Base-by-base conservation (phyloP, 2,329 filamentous ascomycete species). In the Colletotrichum cereale region DNA sequence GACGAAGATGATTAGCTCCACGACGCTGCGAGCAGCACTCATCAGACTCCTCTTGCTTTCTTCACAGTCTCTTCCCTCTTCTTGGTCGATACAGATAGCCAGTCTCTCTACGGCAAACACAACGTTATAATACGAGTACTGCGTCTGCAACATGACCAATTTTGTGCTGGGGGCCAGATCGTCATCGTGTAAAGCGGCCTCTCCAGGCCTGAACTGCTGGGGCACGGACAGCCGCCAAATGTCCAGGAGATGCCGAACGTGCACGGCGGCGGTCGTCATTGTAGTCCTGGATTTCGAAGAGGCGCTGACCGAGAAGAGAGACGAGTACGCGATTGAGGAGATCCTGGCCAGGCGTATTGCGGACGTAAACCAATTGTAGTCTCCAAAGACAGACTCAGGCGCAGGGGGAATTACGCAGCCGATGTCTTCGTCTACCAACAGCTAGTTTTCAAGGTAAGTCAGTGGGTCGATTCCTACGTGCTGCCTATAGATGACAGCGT, bases 281-380 rank as follows among this genome's bases (percentile, higher is more conserved):
- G 73, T 72, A 34, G 67, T 29, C 16, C 31, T 5, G 11, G 76
- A 66, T 16, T 76, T 76, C n/a, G 74, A 67, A 1, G 76, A 75
- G 0, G 79, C 80, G 26, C 74, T 81, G 44, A 80, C 75, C 2
- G 80, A 81, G 71, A 82, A 82, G 0, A 83, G 76, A 6, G 74
- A 73, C 7, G 73, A 75, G 68, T 81, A 82, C 1, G 77, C 77
- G 10, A 75, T 75, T 2, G 81, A 82, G 1, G 79, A 63, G 7
- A 83, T 67, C 8, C 82, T 74, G 40, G 72, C 71, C 42, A 81
- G 76, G 2, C 78, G 76, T 24, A 78, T 76, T 21, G 75, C 75
- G 2, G 77, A 71, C 2, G 80, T 55, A 44, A 83, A 79, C 78
- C 79, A 83, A 73, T 82, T 77, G 61, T 79, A 81, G 14, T 74